phyloP scores from a whole-genome alignment of 116 monocot species.

The Dioscorea cayenensis region DNA sequence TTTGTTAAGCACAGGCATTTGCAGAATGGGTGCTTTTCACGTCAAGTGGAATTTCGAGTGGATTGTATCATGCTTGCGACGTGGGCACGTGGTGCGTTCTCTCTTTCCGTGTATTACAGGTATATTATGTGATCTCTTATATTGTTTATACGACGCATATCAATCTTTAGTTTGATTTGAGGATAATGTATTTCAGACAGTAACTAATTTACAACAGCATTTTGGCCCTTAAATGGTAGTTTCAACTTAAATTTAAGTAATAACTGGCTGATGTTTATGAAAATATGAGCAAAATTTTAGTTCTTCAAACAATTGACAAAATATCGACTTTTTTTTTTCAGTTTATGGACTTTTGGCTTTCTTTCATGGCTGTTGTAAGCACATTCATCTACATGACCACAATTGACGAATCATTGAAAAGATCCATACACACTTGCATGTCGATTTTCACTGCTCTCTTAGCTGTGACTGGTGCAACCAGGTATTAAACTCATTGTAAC shows the following conservation, averaged over 20 bases:
- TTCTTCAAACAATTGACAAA: background rate
- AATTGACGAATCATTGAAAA: constrained; percentile 67
- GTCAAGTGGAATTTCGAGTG: constrained; percentile 90
- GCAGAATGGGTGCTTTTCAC: constrained; percentile 93
- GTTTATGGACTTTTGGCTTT: constrained; percentile 99
- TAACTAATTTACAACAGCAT: too few relatives aligned
- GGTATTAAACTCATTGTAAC: constrained; percentile 16
- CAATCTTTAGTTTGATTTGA: too few relatives aligned
- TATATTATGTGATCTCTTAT: constrained; percentile 8
- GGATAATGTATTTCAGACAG: too few relatives aligned
- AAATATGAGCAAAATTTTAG: too few relatives aligned
- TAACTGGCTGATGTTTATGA: too few relatives aligned
- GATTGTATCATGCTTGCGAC: constrained; percentile 92
- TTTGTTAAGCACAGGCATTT: constrained; percentile 51
- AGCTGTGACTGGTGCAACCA: constrained; percentile 79
- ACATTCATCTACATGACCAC: constrained; percentile 84
- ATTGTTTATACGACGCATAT: background rate
- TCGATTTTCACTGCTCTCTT: constrained; percentile 83
- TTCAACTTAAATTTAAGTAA: too few relatives aligned
- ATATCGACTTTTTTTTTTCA: constrained; percentile 14
- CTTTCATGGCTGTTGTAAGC: constrained; percentile 95
- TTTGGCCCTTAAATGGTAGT: too few relatives aligned
- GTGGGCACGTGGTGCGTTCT: constrained; percentile 91
- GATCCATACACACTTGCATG: constrained; percentile 66
- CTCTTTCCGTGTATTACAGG: constrained; percentile 81